phyloP scores from a whole-genome alignment of 2,329 filamentous ascomycete genomes.

The Talaromyces rugulosus region DNA sequence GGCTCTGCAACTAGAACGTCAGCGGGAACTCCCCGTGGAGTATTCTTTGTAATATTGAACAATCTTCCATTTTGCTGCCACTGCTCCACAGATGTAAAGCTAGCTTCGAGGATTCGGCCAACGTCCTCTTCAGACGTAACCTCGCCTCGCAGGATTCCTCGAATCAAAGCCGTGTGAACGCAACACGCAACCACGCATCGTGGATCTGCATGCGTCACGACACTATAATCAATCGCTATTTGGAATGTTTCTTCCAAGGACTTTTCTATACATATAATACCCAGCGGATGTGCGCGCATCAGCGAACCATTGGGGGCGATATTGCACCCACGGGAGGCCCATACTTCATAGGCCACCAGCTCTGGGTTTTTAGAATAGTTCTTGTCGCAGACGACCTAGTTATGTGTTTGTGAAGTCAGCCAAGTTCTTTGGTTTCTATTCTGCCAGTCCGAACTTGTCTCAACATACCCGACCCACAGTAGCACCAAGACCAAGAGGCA shows the following conservation, averaged over 20 bases:
- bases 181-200: slow-evolving; percentile 49
- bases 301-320: slow-evolving; percentile 51
- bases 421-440: neutral
- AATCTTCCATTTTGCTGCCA: neutral
- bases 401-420: neutral
- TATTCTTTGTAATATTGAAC: neutral
- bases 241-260: slow-evolving; percentile 42
- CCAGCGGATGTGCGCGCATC: slow-evolving; percentile 52
- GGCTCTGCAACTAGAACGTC: neutral
- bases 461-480: slow-evolving; percentile 42
- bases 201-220: slow-evolving; percentile 50
- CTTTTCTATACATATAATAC: slow-evolving; percentile 43
- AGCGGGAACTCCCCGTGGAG: neutral
- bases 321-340: slow-evolving; percentile 30
- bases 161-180: slow-evolving; percentile 45
- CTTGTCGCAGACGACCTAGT: slow-evolving; percentile 29
- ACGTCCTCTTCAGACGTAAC: slow-evolving; percentile 19
- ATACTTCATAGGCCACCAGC: slow-evolving; percentile 36
- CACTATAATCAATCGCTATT: slow-evolving; percentile 39
- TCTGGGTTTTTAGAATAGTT: slow-evolving; percentile 40
- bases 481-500: slow-evolving; percentile 47
- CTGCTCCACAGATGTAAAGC: neutral
- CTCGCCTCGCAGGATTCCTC: slow-evolving; percentile 46
- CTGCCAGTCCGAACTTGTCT: neutral
- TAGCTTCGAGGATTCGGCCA: neutral